Evolutionary conservation across 176 grass and related monocot species (phyloP).

Genomic region (Juncus inflexus): DNA sequence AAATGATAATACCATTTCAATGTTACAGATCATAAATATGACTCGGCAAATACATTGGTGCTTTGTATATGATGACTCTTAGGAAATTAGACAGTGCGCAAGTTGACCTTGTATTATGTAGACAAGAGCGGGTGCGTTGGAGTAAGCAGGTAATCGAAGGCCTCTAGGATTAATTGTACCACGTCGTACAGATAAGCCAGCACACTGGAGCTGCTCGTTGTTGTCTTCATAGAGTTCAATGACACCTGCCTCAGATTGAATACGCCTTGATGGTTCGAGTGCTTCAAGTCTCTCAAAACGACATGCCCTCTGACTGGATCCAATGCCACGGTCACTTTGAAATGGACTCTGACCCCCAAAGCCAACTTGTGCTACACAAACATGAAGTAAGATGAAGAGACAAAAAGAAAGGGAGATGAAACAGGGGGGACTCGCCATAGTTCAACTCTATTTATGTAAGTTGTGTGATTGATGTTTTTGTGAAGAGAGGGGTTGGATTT

Average conservation of each 20-base stretch:
- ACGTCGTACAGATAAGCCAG: slow-evolving; percentile 16
- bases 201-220: slow-evolving; percentile 25
- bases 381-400: slow-evolving; percentile 29
- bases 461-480: slow-evolving; percentile 3
- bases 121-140: slow-evolving; percentile 30
- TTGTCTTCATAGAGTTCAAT: slow-evolving; percentile 23
- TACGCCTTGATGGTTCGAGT: slow-evolving; percentile 5
- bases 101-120: slow-evolving; percentile 32
- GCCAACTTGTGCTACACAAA: slow-evolving; percentile 22
- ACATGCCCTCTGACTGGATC: slow-evolving; percentile 11
- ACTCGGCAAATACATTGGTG: background rate
- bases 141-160: slow-evolving; percentile 21
- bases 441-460: slow-evolving; percentile 2
- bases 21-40: background rate
- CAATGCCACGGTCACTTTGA: slow-evolving; percentile 16
- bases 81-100: background rate
- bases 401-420: slow-evolving; percentile 19
- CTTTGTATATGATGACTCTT: background rate
- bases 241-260: slow-evolving; percentile 29
- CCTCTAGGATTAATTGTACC: slow-evolving; percentile 28
- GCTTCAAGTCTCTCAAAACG: slow-evolving; percentile 24
- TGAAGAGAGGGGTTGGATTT: background rate
- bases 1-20: background rate
- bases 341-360: slow-evolving; percentile 17
- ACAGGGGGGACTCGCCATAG: slow-evolving; percentile 12